Percentiles rank a stretch among this genome's conserved stretches.
phyloP scores from a whole-genome alignment of 2,329 filamentous ascomycete species.

The Sporothrix brasiliensis region DNA sequence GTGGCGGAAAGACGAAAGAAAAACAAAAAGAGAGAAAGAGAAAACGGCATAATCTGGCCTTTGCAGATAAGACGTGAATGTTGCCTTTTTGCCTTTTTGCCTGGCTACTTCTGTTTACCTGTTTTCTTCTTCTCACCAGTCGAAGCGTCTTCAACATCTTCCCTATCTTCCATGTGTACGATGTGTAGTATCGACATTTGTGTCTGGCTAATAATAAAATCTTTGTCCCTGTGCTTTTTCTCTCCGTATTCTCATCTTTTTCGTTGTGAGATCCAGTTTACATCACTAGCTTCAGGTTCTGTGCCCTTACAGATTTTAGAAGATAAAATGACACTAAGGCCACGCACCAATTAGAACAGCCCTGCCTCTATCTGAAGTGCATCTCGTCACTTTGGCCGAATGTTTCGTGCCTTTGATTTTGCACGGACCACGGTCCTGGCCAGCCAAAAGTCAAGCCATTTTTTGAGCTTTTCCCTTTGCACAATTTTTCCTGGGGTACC shows the following conservation, averaged over 20 bases:
- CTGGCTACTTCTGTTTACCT: too few species aligned
- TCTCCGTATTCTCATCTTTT: neutral
- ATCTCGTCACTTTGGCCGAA: constrained; percentile 20
- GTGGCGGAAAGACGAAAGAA: too few species aligned
- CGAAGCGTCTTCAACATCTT: neutral
- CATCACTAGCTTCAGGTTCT: neutral
- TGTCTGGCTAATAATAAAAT: neutral
- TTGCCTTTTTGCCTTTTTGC: too few species aligned
- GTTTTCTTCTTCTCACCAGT: too few species aligned
- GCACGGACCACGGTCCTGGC: neutral
- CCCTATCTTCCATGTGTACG: neutral
- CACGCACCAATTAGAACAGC: constrained; percentile 1
- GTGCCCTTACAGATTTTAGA: neutral
- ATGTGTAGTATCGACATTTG: neutral
- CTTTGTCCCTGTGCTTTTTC: neutral
- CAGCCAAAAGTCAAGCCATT: neutral
- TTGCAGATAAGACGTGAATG: too few species aligned
- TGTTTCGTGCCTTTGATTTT: constrained; percentile 18
- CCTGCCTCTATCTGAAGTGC: neutral
- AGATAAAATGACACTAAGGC: constrained; percentile 12
- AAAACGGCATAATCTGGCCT: too few species aligned
- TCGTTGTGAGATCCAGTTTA: constrained; percentile 13
- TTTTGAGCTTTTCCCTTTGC: neutral
- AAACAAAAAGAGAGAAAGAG: neutral
- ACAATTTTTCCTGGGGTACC: neutral